Evolutionary conservation across 2,329 filamentous ascomycete species (phyloP), one percentile per base, ranked within the genome.

Genomic region (Fusarium continuum): DNA sequence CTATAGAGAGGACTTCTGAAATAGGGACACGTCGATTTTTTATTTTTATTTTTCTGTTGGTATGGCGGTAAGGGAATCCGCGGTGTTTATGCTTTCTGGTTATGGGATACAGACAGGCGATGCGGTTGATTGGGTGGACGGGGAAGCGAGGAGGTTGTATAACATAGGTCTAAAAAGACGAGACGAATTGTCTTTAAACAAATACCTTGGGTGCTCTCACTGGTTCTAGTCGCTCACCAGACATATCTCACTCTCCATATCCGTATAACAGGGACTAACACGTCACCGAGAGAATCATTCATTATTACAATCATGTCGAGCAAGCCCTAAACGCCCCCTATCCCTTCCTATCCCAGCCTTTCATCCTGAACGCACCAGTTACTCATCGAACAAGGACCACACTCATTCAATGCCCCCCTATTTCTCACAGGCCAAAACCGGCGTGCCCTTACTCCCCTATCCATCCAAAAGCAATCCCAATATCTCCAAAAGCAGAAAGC

Each of bases 321-420:
- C n/a, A 38, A 52, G 20, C 50, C 22, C 10, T 17, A 6, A 55
- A 65, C 61, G 61, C 61, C 61, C n/a, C 35, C 22, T 26, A 17
- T 25, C 34, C 38, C 31, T 22, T 38, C 38, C 32, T 39, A 28
- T 31, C 6, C 13, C 10, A 16, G 34, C 39, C 40, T 34, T n/a
- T 46, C 25, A 31, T 35, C 39, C 29, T 10, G 35, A 35, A 29
- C 22, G 44, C 50, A 29, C 26, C 35, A 28, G 31, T 31, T 47
- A 36, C 51, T 41, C 41, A 19, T 35, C 35, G 38, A 36, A 34
- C 35, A 51, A 65, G 28, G 44, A 56, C 46, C 40, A 28, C 46
- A 32, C 28, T 62, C 43, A 23, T 16, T 26, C 51, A 46, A 25
- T 31, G 9, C 40, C 34, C 41, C 36, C 36, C 11, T 31, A 35